These are phyloP conservation scores for Acanthamoeba healyi DNA, from an alignment of 208 protist species.

Conservation along the genomic window DNA sequence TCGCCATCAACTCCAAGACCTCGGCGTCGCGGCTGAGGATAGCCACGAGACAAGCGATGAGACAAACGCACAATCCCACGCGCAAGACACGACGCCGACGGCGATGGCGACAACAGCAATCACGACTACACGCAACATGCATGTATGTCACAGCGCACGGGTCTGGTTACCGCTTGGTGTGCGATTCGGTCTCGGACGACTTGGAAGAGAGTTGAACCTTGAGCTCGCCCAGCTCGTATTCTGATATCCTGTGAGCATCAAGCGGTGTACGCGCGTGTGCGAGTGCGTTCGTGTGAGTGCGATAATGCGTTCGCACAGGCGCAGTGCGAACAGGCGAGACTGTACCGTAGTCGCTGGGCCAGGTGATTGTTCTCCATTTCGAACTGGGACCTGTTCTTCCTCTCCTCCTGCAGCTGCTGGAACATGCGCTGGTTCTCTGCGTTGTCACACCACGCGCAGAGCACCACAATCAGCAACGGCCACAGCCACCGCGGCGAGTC, in stretches of 20 bases:
- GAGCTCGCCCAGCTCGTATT: conserved; percentile 30
- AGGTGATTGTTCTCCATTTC: conserved; percentile 1
- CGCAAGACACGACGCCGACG: too few species aligned
- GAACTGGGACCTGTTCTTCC: neutral
- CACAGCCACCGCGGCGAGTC: neutral
- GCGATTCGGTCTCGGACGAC: conserved; percentile 25
- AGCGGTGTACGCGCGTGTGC: too few species aligned
- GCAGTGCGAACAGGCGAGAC: neutral
- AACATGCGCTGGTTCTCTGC: neutral
- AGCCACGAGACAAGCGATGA: too few species aligned
- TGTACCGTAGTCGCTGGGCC: neutral
- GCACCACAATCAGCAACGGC: neutral
- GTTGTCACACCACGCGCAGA: too few species aligned
- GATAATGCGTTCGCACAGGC: too few species aligned
- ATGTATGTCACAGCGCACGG: neutral
- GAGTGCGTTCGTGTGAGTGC: neutral
- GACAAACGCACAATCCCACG: neutral
- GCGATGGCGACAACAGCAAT: too few species aligned
- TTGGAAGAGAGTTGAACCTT: conserved; percentile 6
- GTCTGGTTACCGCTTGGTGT: neutral
- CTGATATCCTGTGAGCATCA: neutral
- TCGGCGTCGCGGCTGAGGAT: neutral
- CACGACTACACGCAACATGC: neutral
- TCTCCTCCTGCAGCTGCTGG: conserved; percentile 16
- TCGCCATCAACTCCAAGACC: neutral